Percentiles rank a stretch among this genome's conserved stretches.
phyloP scores from a whole-genome alignment of 2,329 filamentous ascomycete species.

The Fusarium napiforme region DNA sequence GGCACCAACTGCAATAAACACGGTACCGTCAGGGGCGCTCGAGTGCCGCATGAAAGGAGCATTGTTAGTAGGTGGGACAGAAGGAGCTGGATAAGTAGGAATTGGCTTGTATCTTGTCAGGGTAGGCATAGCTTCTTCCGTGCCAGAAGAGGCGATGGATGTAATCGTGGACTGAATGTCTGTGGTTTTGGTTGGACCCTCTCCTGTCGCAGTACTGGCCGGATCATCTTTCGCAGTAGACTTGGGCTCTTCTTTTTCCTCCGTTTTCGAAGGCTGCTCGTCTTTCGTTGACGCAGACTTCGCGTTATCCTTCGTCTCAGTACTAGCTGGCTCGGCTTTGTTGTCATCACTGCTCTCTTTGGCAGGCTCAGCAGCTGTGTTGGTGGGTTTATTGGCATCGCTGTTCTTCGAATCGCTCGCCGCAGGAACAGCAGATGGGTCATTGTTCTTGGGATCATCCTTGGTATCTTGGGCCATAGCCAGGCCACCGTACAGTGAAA shows the following conservation, averaged over 20 bases:
- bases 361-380: constrained; percentile 5
- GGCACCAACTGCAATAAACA: constrained; percentile 95
- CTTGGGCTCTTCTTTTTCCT: constrained; percentile 18
- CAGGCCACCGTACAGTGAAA: constrained; percentile 46
- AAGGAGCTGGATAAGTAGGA: constrained; percentile 74
- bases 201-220: constrained; percentile 38
- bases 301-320: constrained; percentile 18
- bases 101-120: constrained; percentile 54
- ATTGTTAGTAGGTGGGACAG: constrained; percentile 82
- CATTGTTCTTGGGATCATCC: constrained; percentile 29
- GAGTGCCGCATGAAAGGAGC: constrained; percentile 95
- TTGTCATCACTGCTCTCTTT: neutral
- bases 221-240: constrained; percentile 22
- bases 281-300: constrained; percentile 28
- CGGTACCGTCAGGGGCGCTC: constrained; percentile 86
- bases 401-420: constrained; percentile 33
- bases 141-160: constrained; percentile 29
- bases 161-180: constrained; percentile 23
- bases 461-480: constrained; percentile 49
- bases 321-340: constrained; percentile 13
- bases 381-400: constrained; percentile 15
- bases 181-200: constrained; percentile 24
- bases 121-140: constrained; percentile 52
- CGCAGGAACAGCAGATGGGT: constrained; percentile 23
- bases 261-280: constrained; percentile 24